Evolutionary conservation across 129 eudicot species (phyloP), one percentile per base, ranked within the genome.

Genomic region (Glebionis coronaria): DNA sequence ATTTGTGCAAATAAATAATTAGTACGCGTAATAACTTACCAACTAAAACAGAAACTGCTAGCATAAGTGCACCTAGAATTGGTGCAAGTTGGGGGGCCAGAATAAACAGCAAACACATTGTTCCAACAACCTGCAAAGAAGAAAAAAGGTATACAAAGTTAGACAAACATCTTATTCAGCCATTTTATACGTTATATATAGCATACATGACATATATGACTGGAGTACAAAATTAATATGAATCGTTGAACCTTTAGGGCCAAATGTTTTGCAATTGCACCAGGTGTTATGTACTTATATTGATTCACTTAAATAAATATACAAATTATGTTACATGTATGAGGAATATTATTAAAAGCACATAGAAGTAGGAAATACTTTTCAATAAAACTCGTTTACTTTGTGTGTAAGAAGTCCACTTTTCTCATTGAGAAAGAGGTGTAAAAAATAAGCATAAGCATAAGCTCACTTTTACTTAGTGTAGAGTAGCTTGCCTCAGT

Each of bases 401-500:
- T 54, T 20, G 28, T 10, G 9, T 10, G 12, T 23, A 57, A 64
- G 13, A 63, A 65, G 57, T 27, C 71, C 53, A 46, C 28, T 64
- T 61, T 79, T 77, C 74, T 65, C 69, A 60, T 38, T 35, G 76
- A 67, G 76, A 73, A 64, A 60, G 27, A 75, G 70, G 61, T 38
- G 65, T 70, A 65, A 44, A 66, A 73, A 79, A 7, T 35, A 35
- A 35, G 42, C 42, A 35, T 66, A 59, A 81, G 82, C 72, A 81
- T 63, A 74, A 92, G 83, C 90, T 92, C 87, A 92, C 95, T 81
- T 86, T 81, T 85, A 83, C 77, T 67, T 85, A 88, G 85, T 83
- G 91, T 79, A 88, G 89, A 86, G 88, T 84, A 80, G 96, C 98
- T 93, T 93, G 98, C 98, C 98, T 93, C 96, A 21, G 98, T 82